Evolutionary conservation across 2,329 filamentous ascomycete species (phyloP).

Genomic region (Trichoderma sp.): DNA sequence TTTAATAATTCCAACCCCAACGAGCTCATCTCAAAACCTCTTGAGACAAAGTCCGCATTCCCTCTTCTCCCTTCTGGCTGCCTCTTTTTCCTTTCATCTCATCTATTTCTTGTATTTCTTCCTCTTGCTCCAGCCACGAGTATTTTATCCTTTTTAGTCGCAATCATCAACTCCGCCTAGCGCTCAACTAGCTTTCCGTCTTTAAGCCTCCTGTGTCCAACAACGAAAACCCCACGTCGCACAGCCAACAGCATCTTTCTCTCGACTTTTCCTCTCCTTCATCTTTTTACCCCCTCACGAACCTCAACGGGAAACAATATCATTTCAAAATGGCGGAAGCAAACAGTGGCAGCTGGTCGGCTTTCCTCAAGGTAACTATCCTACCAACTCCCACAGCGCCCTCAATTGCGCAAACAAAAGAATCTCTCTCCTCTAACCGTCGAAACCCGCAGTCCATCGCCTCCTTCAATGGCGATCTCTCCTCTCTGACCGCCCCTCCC

Average conservation of each 20-base stretch:
- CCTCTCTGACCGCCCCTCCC: constrained; percentile 77
- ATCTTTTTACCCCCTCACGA: background rate
- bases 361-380: constrained; percentile 51
- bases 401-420: background rate
- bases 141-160: background rate
- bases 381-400: background rate
- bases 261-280: background rate
- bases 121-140: background rate
- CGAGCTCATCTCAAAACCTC: background rate
- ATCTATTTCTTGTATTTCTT: background rate
- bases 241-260: background rate
- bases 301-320: background rate
- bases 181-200: background rate
- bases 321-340: constrained; percentile 36
- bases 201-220: background rate
- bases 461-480: constrained; percentile 80
- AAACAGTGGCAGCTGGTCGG: constrained; percentile 51
- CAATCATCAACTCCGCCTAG: background rate
- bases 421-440: background rate
- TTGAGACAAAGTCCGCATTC: background rate
- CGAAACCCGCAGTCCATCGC: constrained; percentile 61
- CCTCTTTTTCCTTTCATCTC: background rate
- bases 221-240: background rate
- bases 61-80: background rate
- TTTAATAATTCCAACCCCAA: constrained; percentile 9